phyloP scores from a whole-genome alignment of 1,284 basidiomycete genomes.

The Coniferiporia weirii region DNA sequence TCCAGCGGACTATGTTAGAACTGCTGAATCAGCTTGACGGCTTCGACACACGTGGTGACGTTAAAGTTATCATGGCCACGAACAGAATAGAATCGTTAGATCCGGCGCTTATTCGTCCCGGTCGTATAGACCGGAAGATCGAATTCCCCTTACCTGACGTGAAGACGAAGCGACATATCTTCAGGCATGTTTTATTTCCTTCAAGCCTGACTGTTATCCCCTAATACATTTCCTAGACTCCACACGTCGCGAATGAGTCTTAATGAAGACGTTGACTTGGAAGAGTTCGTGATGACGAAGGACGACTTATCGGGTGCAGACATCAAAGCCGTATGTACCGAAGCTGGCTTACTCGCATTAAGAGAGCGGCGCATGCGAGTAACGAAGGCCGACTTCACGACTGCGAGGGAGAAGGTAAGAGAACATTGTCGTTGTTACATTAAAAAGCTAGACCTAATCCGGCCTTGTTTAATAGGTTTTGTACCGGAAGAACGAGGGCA shows the following conservation, averaged over 20 bases:
- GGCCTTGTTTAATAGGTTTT: slow-evolving; percentile 49
- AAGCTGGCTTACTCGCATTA: slow-evolving; percentile 92
- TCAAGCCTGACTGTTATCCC: not conserved
- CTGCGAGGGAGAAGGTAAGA: slow-evolving; percentile 82
- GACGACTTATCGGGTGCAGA: slow-evolving; percentile 97
- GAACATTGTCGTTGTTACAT: not conserved
- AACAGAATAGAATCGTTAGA: slow-evolving; percentile 95
- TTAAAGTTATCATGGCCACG: slow-evolving; percentile 95
- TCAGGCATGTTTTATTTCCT: slow-evolving; percentile 53
- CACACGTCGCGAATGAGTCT: slow-evolving; percentile 97
- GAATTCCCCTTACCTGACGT: slow-evolving; percentile 93
- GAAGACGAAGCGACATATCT: slow-evolving; percentile 97
- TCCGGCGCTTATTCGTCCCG: slow-evolving; percentile 95
- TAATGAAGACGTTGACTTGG: slow-evolving; percentile 87
- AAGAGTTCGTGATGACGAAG: slow-evolving; percentile 95
- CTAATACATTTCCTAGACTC: slow-evolving; percentile 42
- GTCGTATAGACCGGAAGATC: slow-evolving; percentile 98
- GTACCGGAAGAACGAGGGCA: slow-evolving; percentile 93
- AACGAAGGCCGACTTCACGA: slow-evolving; percentile 85
- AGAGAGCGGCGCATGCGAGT: slow-evolving; percentile 96
- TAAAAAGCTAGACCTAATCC: slow-evolving; percentile 16
- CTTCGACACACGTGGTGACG: slow-evolving; percentile 98
- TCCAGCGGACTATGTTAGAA: slow-evolving; percentile 99
- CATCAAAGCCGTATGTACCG: slow-evolving; percentile 97
- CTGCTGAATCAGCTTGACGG: slow-evolving; percentile 97